A percentile compares a stretch with the other conserved stretches of the same genome.
phyloP scores from a whole-genome alignment of 306 rosid genomes.

The cucumber (Cucumis sativus) region DNA sequence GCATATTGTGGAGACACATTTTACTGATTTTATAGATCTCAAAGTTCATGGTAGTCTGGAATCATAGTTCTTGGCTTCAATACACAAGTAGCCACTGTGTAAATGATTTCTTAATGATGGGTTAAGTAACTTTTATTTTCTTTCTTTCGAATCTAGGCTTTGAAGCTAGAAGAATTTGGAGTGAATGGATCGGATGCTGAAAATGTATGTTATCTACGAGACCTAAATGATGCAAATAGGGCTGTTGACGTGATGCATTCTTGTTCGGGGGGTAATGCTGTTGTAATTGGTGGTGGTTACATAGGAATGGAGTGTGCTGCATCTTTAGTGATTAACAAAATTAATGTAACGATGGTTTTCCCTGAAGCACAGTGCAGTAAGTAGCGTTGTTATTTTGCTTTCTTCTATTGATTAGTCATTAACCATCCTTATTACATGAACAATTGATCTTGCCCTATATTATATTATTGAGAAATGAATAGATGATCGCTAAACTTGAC shows the following conservation, averaged over 20 bases:
- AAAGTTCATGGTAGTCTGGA: not conserved
- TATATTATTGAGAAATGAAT: not conserved
- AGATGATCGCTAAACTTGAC: not conserved
- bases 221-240: constrained; percentile 74
- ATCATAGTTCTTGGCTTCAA: not conserved
- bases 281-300: constrained; percentile 97
- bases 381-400: constrained; percentile 13
- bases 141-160: constrained; percentile 33
- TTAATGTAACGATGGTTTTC: constrained; percentile 85
- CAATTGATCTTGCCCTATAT: not conserved
- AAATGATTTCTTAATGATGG: not conserved
- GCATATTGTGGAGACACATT: not conserved
- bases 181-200: constrained; percentile 86
- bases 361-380: constrained; percentile 98
- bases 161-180: constrained; percentile 95
- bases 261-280: constrained; percentile 70
- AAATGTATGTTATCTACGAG: constrained; percentile 82
- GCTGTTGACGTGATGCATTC: constrained; percentile 48
- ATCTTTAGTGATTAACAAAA: constrained; percentile 81
- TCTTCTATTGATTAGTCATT: not conserved
- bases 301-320: constrained; percentile 99
- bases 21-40: not conserved
- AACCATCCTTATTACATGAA: not conserved
- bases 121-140: not conserved
- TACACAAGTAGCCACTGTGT: not conserved